A percentile compares a stretch with the other conserved stretches of the same genome.
These are phyloP conservation scores for Pseudonitzschia multiseries DNA, from an alignment of 108 stramenopile genomes.

Conservation along the genomic window DNA sequence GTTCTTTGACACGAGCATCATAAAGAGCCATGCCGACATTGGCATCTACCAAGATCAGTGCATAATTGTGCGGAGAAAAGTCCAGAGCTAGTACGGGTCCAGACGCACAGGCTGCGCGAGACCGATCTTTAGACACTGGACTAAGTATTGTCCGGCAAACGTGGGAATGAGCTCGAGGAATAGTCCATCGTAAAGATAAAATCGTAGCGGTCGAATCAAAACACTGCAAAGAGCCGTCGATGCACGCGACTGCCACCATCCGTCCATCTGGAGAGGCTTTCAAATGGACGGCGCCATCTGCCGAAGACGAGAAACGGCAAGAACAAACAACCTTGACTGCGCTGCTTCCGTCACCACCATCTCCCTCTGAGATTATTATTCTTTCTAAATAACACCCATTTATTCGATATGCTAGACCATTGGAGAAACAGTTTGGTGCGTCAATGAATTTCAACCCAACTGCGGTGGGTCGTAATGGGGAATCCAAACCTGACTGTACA, in stretches of 20 bases:
- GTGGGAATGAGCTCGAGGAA: constrained; percentile 51
- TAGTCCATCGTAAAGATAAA: constrained; percentile 38
- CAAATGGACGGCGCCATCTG: constrained; percentile 32
- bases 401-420: constrained; percentile 39
- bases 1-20: constrained; percentile 22
- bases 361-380: constrained; percentile 18
- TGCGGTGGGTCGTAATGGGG: constrained; percentile 27
- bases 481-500: constrained; percentile 1
- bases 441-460: constrained; percentile 44
- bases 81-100: constrained; percentile 50
- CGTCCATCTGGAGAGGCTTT: constrained; percentile 49
- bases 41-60: constrained; percentile 38
- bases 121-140: constrained; percentile 28
- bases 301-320: constrained; percentile 18
- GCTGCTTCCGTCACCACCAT: constrained; percentile 3
- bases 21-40: constrained; percentile 24
- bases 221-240: constrained; percentile 62
- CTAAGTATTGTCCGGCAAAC: constrained; percentile 12
- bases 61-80: constrained; percentile 39
- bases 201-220: constrained; percentile 38
- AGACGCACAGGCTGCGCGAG: constrained; percentile 38
- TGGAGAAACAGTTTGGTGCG: constrained; percentile 23
- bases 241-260: constrained; percentile 44
- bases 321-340: constrained; percentile 1
- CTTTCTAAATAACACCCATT: constrained; percentile 20